Evolutionary conservation across 2,329 filamentous ascomycete species (phyloP), one percentile per base, ranked within the genome.

Genomic region (Colletotrichum nymphaeae): DNA sequence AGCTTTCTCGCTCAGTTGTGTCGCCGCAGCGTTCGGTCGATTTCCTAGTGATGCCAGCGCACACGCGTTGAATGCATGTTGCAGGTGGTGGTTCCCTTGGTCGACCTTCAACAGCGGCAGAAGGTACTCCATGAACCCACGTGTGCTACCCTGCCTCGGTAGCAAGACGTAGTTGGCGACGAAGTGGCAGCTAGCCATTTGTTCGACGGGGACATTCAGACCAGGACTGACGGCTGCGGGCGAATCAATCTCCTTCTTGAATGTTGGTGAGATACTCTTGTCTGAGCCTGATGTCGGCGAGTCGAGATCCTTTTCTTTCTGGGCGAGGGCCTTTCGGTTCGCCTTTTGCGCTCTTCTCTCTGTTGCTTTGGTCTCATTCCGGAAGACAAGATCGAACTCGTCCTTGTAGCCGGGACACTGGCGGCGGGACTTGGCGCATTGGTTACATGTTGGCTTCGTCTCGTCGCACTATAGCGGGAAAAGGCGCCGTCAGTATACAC

Each of bases 331-430:
- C 76, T 89, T 90, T 78, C 84, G 86, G 79, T 81, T 88, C 55
- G 88, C 86, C 77, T 88, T 90, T 69, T 88, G 87, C 19, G 89
- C 91, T 77, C 91, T 88, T 74, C 88, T 86, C 78, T 91, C 91
- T 42, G 92, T 92, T 1, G 91, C 91, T 76, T 90, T 89, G 32
- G 92, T 94, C 83, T 94, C 92, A 79, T 94, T 92, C 69, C 92
- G 90, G 77, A 94, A 93, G 67, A 94, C 89, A 28, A 94, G 83
- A 77, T 94, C 92, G 76, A 94, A 93, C 76, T 93, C 91, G 78
- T 93, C 90, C 79, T 90, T 91, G 81, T 93, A 93, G 58, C 91
- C 91, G 3, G 91, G 91, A 78, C 91, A 93, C 76, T 88, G 85
- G 52, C 90, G 87, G 70, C 89, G 86, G 49, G 90, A 92, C 77